Percentiles rank a stretch among this genome's conserved stretches.
Conservation (phyloP, 2,329 filamentous ascomycete genomes). For the Fusarium papillatum region DNA sequence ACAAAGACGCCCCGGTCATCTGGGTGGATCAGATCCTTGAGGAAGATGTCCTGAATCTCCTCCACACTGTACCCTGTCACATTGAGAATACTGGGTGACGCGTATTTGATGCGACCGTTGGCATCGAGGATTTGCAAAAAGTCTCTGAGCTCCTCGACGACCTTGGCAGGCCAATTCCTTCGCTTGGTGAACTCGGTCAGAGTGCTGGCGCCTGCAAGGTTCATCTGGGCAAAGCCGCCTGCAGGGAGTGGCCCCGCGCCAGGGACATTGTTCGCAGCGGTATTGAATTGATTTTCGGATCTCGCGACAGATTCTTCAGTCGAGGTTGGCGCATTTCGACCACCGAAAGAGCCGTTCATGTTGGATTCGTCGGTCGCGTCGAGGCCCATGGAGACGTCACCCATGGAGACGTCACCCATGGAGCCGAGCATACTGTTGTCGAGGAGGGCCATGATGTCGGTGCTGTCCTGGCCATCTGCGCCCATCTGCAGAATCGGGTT, state of each 20-base stretch:
- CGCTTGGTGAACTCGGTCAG: slow-evolving; percentile 72
- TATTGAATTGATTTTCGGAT: slow-evolving; percentile 52
- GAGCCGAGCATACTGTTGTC: slow-evolving; percentile 56
- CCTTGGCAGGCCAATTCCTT: slow-evolving; percentile 86
- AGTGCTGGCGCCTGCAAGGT: slow-evolving; percentile 55
- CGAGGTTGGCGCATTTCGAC: slow-evolving; percentile 34
- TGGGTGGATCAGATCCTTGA: slow-evolving; percentile 87
- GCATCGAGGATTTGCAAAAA: slow-evolving; percentile 89
- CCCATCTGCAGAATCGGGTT: slow-evolving; percentile 43
- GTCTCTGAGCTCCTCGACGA: slow-evolving; percentile 91
- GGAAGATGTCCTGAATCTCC: slow-evolving; percentile 80
- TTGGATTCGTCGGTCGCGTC: slow-evolving; percentile 51
- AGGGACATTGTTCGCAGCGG: slow-evolving; percentile 53
- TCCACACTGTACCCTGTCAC: slow-evolving; percentile 82
- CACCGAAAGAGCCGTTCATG: slow-evolving; percentile 36
- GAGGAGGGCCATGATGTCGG: slow-evolving; percentile 59
- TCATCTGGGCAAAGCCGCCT: slow-evolving; percentile 51
- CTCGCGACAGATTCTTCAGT: slow-evolving; percentile 48
- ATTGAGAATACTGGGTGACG: slow-evolving; percentile 81
- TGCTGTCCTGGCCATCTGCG: slow-evolving; percentile 46
- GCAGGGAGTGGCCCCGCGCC: slow-evolving; percentile 59
- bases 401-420: slow-evolving; percentile 54
- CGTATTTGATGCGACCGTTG: slow-evolving; percentile 86
- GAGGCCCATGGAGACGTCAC: slow-evolving; percentile 59
- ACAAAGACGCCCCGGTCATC: slow-evolving; percentile 89